phyloP scores from a whole-genome alignment of 495 filamentous ascomycete genomes.

The Xylaria grammica region DNA sequence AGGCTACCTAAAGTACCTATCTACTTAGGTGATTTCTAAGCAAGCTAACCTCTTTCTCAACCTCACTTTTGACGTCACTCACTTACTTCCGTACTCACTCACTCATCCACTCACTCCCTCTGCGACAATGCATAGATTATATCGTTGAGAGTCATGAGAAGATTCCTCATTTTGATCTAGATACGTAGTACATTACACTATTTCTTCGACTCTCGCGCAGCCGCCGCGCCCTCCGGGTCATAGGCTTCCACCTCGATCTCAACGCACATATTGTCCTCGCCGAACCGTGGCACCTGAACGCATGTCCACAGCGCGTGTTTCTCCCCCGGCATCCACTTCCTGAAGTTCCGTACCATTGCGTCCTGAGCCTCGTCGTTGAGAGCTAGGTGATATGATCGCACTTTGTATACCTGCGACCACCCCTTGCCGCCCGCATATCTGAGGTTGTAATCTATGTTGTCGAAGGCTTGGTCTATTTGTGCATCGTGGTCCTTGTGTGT shows the following conservation, averaged over 20 bases:
- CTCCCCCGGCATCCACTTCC: constrained; percentile 54
- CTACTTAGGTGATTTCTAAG: no score
- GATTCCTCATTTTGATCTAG: no score
- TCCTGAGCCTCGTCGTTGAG: constrained; percentile 45
- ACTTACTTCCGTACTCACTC: no score
- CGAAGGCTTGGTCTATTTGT: constrained; percentile 60
- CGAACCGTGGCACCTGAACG: constrained; percentile 52
- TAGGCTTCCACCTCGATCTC: constrained; percentile 62
- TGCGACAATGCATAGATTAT: no score
- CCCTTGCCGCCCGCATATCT: constrained; percentile 59
- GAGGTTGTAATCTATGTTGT: constrained; percentile 55
- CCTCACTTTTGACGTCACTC: no score
- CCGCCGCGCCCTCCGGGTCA: constrained; percentile 26
- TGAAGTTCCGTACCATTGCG: constrained; percentile 52
- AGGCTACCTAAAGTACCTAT: no score
- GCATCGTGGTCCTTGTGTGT: no score
- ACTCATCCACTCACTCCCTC: no score
- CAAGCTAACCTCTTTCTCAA: no score
- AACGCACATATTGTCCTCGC: constrained; percentile 55
- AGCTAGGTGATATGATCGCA: constrained; percentile 53
- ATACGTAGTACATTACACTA: no score
- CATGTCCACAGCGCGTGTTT: constrained; percentile 58
- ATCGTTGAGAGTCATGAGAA: no score
- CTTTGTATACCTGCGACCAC: constrained; percentile 61
- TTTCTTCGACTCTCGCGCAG: no score